Evolutionary conservation across 768 basidiomycete genomes (phyloP), one percentile per base, ranked within the genome.

Genomic region (Pholiota molesta): DNA sequence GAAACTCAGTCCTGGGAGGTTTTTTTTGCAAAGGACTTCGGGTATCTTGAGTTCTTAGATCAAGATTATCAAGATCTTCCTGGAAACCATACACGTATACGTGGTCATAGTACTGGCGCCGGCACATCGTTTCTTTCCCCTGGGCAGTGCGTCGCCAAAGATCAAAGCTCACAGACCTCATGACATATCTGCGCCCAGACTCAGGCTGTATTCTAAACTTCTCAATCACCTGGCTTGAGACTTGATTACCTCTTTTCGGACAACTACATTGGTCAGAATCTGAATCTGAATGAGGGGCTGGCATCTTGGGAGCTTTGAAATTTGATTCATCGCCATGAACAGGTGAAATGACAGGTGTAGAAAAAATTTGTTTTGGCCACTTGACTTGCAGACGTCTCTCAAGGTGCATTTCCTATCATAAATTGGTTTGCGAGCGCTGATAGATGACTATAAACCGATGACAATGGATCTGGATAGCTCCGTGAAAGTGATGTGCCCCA

Each of bases 401-500:
- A 44, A 44, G 16, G 19, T 44, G 19, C 47, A 7, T 26, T 37
- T 49, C 23, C 47, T 49, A 49, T 49, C 23, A 19, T 11, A 26
- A 49, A 11, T 8, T 49, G 47, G 47, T 49, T 49, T 26, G 23
- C 47, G 10, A 49, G 47, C 23, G 28, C 47, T 26, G 47, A 37
- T 11, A 49, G 47, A 49, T 49, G 11, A 44, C 42, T 7, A 44
- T 26, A 5, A 8, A 1, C 13, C 14, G 47, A 49, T 49, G 47
- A 23, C 47, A 26, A 8, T 49, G 26, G 23, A 49, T 19, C 47
- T 49, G 47, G 23, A n/a, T 49, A 49, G 47, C 47, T 26, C 47
- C 47, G 47, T 49, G 47, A 21, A 49, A 49, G 47, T 49, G 21
- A 49, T 49, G 47, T 49, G 26, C 47, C 47, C 47, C 47, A 49